Base-by-base conservation (phyloP, 2,329 filamentous ascomycete genomes). In the Colletotrichum destructivum region DNA sequence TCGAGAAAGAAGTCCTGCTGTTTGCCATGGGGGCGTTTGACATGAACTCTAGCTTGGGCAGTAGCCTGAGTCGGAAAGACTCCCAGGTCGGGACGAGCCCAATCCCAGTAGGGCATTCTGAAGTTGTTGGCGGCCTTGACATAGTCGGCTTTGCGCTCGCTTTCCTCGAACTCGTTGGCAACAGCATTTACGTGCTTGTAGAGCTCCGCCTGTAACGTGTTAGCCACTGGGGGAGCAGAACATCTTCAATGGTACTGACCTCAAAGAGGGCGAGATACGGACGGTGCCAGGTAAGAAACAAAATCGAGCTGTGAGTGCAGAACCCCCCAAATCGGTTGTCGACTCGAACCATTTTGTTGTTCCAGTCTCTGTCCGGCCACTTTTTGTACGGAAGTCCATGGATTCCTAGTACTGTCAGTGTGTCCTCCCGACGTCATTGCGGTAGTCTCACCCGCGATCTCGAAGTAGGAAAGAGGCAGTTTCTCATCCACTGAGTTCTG, bases 241-340 rank as follows among this genome's bases (percentile, higher is more conserved):
- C 12, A 15, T 8, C 2, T 7, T 1, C 18, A 9, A 21, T 15
- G 21, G 5, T 11, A 70, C 66, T 52, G 75, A 88, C 88, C 82
- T 92, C 90, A 74, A 84, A 90, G 12, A 92, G 81, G 12, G 88
- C 84, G 66, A 92, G 80, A 76, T 92, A 92, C 2, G 90, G 89
- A 67, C 91, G 84, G 84, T 93, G 91, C 91, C 91, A 93, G 8
- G 88, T 83, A 46, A 88, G 84, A 77, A 93, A 92, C 9, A 92
- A 78, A 49, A 88, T 87, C 1, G 88, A 88, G 13, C 83, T 85
- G 79, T 93, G 91, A 15, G 87, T 85, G 78, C 91, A 93, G 78
- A 91, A 93, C 23, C 94, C 94, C 13, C 87, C 84, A 47, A 85
- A 82, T 12, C 31, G 21, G 69, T 86, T 84, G 71, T 71, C 56